Evolutionary conservation across 306 rosid species (phyloP), one percentile per base, ranked within the genome.

Genomic region (Lithocarpus polystachyus): DNA sequence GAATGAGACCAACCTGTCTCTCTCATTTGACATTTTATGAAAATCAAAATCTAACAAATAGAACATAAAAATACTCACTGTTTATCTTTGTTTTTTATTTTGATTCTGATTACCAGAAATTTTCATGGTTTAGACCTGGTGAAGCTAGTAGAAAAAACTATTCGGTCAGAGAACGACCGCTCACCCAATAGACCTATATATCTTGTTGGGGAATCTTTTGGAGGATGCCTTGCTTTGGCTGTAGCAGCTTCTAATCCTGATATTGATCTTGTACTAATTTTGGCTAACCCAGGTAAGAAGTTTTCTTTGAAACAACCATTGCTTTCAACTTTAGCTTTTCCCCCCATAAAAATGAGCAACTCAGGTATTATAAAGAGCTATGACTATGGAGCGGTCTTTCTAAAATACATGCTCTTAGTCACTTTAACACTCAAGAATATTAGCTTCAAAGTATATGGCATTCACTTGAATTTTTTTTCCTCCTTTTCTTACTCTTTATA

Each of bases 171-270:
- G 87, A 65, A 89, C 78, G 43, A 77, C 26, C 85, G 59, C 26
- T 86, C 90, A 10, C 94, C 96, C 11, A 87, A 81, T 31, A 90
- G 89, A 73, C 99, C 99, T 62, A 89, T 95, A 77, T 95, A 95
- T 84, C 91, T 95, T 53, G 88, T 88, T 23, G 98, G 97, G 83
- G 96, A 95, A 71, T 91, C 97, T 43, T 45, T 95, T 69, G 98
- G 99, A 80, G 98, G 88, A 55, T 93, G 98, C 82, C 90, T 95
- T 48, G 97, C 98, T 17, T 87, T 95, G 20, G 88, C 92, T 28
- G 94, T 91, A 80, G 97, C 96, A 10, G 98, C 99, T 65, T 84
- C 74, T 55, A 95, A 88, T 87, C 91, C 92, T 55, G 81, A 89
- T 77, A 87, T 91, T 35, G 99, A 95, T 87, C 91, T 95, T 79